Evolutionary conservation across 164 flowering plant genomes (phyloP).

Genomic region (Hamamelis virginiana): DNA sequence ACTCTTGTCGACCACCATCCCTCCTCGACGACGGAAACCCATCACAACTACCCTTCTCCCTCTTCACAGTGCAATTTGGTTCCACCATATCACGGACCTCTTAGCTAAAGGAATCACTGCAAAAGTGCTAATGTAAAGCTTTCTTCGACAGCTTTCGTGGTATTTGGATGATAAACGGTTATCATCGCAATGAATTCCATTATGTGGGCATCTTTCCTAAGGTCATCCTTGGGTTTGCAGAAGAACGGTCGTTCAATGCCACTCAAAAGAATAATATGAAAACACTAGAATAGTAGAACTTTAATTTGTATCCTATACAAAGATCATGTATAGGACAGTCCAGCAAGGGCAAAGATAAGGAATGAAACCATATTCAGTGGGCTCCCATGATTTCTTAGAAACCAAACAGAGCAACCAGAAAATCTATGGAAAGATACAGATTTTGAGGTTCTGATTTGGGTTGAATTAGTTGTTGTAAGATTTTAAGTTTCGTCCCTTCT

Average conservation of each 20-base stretch:
- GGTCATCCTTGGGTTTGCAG: conserved; percentile 99
- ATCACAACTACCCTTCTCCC: too few relatives aligned
- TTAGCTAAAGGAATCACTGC: conserved; percentile 92
- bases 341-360: neutral
- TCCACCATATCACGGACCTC: conserved; percentile 99
- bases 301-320: neutral
- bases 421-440: too few relatives aligned
- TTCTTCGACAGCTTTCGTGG: conserved; percentile 97
- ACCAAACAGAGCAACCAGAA: too few relatives aligned
- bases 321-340: neutral
- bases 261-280: conserved; percentile 84
- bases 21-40: too few relatives aligned
- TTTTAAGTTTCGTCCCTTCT: too few relatives aligned
- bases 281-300: neutral
- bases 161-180: conserved; percentile 84
- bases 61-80: too few relatives aligned
- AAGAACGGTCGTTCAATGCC: conserved; percentile 88
- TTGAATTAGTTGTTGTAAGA: too few relatives aligned
- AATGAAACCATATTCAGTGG: neutral
- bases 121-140: conserved; percentile 95
- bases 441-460: too few relatives aligned
- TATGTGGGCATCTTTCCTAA: conserved; percentile 99
- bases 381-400: too few relatives aligned
- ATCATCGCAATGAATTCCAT: conserved; percentile 99
- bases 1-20: too few relatives aligned